Percentiles rank a stretch among this genome's conserved stretches.
phyloP scores from a whole-genome alignment of 768 basidiomycete species.

The Kwoniella sp. region DNA sequence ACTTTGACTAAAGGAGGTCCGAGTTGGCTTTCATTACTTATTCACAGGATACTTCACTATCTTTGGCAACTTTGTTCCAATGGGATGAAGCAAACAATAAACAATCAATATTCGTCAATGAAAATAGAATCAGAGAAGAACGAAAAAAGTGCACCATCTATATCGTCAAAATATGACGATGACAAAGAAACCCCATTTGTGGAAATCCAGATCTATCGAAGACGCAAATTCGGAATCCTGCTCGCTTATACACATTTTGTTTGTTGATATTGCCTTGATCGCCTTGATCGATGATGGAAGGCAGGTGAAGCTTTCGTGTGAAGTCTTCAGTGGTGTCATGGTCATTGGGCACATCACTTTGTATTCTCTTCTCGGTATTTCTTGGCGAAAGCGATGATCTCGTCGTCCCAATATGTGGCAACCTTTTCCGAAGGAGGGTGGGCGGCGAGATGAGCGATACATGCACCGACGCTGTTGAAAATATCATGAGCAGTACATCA shows the following conservation, averaged over 20 bases:
- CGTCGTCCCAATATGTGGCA: constrained; percentile 31
- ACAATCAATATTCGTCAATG: too few species aligned
- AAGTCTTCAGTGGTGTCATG: not conserved
- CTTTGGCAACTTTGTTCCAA: too few species aligned
- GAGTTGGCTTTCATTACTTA: too few species aligned
- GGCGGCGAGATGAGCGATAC: constrained; percentile 45
- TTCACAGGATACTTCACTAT: too few species aligned
- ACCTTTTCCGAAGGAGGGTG: constrained; percentile 37
- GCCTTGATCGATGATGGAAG: too few species aligned
- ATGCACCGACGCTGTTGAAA: constrained; percentile 38
- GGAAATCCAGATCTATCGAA: not conserved
- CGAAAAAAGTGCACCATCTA: too few species aligned
- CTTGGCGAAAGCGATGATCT: constrained; percentile 40
- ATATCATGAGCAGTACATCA: not conserved
- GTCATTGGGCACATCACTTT: not conserved
- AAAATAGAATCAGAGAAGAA: too few species aligned
- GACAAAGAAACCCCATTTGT: too few species aligned
- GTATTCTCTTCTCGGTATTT: constrained; percentile 15
- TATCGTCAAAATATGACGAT: too few species aligned
- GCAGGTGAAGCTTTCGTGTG: too few species aligned
- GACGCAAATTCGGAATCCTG: not conserved
- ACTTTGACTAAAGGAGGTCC: too few species aligned
- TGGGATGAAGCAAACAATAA: too few species aligned
- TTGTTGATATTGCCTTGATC: not conserved
- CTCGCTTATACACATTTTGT: not conserved